Conservation (phyloP, 1,139 yeast species). For the Candida mesenterica region DNA sequence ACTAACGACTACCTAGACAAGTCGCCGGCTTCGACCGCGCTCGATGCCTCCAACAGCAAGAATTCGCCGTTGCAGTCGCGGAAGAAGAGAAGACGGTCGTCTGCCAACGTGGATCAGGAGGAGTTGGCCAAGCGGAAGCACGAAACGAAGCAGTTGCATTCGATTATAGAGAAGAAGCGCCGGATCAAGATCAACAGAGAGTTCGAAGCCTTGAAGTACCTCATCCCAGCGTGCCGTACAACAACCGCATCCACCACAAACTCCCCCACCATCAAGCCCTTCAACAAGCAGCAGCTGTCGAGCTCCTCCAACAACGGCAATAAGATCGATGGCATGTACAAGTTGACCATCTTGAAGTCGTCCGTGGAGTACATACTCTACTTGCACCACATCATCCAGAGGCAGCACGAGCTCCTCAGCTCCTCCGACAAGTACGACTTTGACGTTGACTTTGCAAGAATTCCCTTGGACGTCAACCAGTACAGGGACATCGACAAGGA, state of each 20-base stretch:
- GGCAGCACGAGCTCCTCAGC: slow-evolving; percentile 35
- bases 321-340: slow-evolving; percentile 69
- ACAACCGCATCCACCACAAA: slow-evolving; percentile 19
- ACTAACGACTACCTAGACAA: slow-evolving; percentile 32
- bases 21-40: slow-evolving; percentile 5
- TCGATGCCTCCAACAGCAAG: slow-evolving; percentile 2
- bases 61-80: slow-evolving; percentile 14
- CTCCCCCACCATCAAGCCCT: slow-evolving; percentile 16
- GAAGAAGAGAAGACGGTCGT: slow-evolving; percentile 49
- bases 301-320: slow-evolving; percentile 22
- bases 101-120: slow-evolving; percentile 46
- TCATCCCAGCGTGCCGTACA: slow-evolving; percentile 74
- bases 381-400: slow-evolving; percentile 56
- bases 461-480: slow-evolving; percentile 55
- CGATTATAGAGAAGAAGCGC: slow-evolving; percentile 77
- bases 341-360: slow-evolving; percentile 74
- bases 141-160: slow-evolving; percentile 66
- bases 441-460: slow-evolving; percentile 46
- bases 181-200: slow-evolving; percentile 78
- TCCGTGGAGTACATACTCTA: slow-evolving; percentile 78
- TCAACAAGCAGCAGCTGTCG: slow-evolving; percentile 7
- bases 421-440: slow-evolving; percentile 25
- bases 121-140: slow-evolving; percentile 54
- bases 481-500: slow-evolving; percentile 60
- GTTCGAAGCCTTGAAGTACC: slow-evolving; percentile 73